phyloP scores from a whole-genome alignment of 768 basidiomycete genomes.

The Brasilioporus rufonigricans region DNA sequence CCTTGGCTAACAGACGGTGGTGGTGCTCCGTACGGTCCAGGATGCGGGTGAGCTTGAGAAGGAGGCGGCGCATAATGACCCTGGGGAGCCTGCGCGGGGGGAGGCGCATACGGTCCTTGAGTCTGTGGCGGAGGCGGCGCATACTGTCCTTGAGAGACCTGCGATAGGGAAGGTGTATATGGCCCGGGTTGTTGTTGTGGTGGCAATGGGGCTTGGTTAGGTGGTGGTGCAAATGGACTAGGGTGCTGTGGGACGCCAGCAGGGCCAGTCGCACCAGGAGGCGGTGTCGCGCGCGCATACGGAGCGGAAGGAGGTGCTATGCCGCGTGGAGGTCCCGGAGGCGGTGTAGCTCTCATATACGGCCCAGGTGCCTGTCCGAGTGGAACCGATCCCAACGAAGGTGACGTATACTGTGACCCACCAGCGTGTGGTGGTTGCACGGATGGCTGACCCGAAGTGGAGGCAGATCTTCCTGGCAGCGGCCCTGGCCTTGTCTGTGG shows the following conservation, averaged over 20 bases:
- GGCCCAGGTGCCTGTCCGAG: slow-evolving; percentile 33
- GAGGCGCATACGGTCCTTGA: slow-evolving; percentile 13
- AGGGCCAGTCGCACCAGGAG: slow-evolving; percentile 32
- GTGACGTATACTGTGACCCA: slow-evolving; percentile 31
- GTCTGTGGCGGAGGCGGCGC: slow-evolving; percentile 30
- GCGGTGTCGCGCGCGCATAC: slow-evolving; percentile 41
- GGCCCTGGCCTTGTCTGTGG: slow-evolving; percentile 37
- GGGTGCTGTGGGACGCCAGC: slow-evolving; percentile 30
- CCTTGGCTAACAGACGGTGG: slow-evolving; percentile 22
- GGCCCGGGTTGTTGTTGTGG: slow-evolving; percentile 25
- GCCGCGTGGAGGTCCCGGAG: slow-evolving; percentile 35
- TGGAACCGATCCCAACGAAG: slow-evolving; percentile 25
- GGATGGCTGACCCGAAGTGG: slow-evolving; percentile 34
- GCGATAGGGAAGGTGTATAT: slow-evolving; percentile 20
- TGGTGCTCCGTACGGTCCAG: slow-evolving; percentile 31
- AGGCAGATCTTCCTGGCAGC: slow-evolving; percentile 28
- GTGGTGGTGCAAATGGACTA: slow-evolving; percentile 26
- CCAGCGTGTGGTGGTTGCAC: slow-evolving; percentile 39
- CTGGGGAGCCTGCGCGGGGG: slow-evolving; percentile 22
- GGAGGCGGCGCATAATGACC: slow-evolving; percentile 21
- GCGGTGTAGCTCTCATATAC: slow-evolving; percentile 41
- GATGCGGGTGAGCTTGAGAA: slow-evolving; percentile 13
- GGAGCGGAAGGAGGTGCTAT: slow-evolving; percentile 32
- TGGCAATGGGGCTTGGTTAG: slow-evolving; percentile 12
- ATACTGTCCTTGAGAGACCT: slow-evolving; percentile 29